Evolutionary conservation across 2,329 filamentous ascomycete genomes (phyloP), one percentile per base, ranked within the genome.

Genomic region (Hypoxylon sp.): DNA sequence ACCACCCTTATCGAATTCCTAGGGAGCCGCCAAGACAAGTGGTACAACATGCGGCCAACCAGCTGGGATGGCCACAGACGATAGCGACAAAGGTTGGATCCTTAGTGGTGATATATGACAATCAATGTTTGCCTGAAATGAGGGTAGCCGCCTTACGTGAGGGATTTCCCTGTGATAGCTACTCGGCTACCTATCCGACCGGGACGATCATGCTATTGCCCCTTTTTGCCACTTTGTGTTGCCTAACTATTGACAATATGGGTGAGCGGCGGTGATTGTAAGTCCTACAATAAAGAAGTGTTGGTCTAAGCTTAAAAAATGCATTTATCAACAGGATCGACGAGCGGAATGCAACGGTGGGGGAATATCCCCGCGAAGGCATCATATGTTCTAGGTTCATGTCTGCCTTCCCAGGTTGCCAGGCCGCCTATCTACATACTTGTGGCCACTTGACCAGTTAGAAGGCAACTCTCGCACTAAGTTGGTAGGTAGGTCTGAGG

Each of bases 331-430:
- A 59, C 46, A 58, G 31, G 68, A 66, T 70, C 68, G 57, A 55
- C 68, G 26, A 62, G 54, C 59, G 62, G 65, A 60, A 68, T 70
- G 62, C 61, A 51, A 70, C 65, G 67, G 39, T 44, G 39, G 54
- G 58, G 58, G 63, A 44, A 50, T 55, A 57, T 44, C 48, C 59
- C 31, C 61, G 56, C 53, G 29, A 55, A 48, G 33, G 17, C 59
- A 66, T 70, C 65, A 70, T 53, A 54, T 63, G 65, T 61, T 63
- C 46, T 59, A 22, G 39, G 39, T 19, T 3, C 29, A 11, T n/a
- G 39, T 61, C 52, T 56, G 58, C 42, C 54, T 70, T 63, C 47
- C 22, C n/a, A 66, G 44, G 54, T 57, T 65, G 46, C 29, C 54
- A 22, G 52, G 11, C 62, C 51, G 26, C 46, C 31, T 24, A 26